These are phyloP conservation scores for Suillus weaverae DNA, from an alignment of 768 basidiomycete genomes.

Conservation along the genomic window DNA sequence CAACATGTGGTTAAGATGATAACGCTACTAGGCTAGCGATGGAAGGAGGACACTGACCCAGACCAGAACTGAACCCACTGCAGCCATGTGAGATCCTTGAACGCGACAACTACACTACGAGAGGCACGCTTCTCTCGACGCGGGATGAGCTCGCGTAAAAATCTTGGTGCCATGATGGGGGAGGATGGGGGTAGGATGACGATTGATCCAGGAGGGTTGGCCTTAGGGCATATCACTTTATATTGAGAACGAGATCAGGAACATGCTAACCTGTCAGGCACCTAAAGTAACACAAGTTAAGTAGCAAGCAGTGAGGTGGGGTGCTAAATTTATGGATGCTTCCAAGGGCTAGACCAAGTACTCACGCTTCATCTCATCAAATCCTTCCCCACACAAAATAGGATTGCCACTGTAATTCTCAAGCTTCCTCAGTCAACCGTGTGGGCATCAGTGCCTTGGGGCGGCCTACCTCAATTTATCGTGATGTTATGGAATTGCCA, in stretches of 20 bases:
- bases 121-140: slow-evolving; percentile 40
- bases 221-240: background rate
- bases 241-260: background rate
- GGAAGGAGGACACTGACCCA: slow-evolving; percentile 38
- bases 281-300: background rate
- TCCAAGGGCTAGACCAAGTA: background rate
- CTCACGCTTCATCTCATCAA: background rate
- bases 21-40: background rate
- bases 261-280: background rate
- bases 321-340: background rate
- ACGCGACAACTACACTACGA: slow-evolving; percentile 44
- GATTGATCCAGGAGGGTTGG: background rate
- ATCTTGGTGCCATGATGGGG: slow-evolving; percentile 47
- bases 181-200: background rate
- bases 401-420: background rate
- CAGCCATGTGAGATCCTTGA: slow-evolving; percentile 45
- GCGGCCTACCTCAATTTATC: background rate
- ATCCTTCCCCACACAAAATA: background rate
- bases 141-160: slow-evolving; percentile 51
- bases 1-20: background rate
- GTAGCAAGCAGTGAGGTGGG: background rate
- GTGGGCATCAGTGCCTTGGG: background rate
- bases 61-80: slow-evolving; percentile 62
- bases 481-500: background rate
- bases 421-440: background rate